These are phyloP conservation scores for Blastobotrys petasosporus DNA, from an alignment of 1,139 yeast genomes.

Conservation along the genomic window DNA sequence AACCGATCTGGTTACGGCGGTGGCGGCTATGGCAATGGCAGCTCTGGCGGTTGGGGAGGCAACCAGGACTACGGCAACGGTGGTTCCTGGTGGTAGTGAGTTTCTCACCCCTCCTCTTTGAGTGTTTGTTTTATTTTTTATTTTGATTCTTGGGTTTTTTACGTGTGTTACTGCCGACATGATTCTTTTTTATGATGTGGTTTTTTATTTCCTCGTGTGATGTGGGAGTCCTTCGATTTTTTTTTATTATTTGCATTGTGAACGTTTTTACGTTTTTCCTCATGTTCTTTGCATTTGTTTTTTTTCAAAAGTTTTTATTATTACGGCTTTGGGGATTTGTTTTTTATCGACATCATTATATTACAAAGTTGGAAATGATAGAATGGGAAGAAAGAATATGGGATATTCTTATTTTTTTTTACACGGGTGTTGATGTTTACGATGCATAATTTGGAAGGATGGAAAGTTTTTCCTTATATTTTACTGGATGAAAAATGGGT, in stretches of 20 bases:
- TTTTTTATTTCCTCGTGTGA: slow-evolving; percentile 9
- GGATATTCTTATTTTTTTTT: too few relatives aligned
- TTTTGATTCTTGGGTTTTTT: slow-evolving; percentile 11
- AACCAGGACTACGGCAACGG: slow-evolving; percentile 34
- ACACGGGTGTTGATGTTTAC: too few relatives aligned
- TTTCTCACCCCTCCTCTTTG: background rate
- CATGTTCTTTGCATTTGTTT: background rate
- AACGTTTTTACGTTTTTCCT: background rate
- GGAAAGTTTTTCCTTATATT: slow-evolving; percentile 15
- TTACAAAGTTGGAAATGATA: too few relatives aligned
- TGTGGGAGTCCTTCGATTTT: background rate
- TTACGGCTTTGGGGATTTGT: too few relatives aligned
- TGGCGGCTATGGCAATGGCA: slow-evolving; percentile 21
- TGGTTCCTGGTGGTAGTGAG: slow-evolving; percentile 13
- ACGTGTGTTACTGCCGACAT: background rate
- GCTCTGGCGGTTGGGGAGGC: slow-evolving; percentile 27
- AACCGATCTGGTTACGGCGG: slow-evolving; percentile 30
- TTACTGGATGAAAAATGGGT: slow-evolving; percentile 15
- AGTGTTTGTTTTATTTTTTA: slow-evolving; percentile 4
- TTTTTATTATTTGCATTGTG: background rate
- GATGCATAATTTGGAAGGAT: too few relatives aligned
- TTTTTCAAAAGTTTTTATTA: too few relatives aligned
- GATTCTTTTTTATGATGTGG: background rate
- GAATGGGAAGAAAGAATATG: too few relatives aligned
- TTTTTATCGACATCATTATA: too few relatives aligned